Evolutionary conservation across 371 early-diverging fungal species (phyloP).

Genomic region (Funneliformis caledonium): DNA sequence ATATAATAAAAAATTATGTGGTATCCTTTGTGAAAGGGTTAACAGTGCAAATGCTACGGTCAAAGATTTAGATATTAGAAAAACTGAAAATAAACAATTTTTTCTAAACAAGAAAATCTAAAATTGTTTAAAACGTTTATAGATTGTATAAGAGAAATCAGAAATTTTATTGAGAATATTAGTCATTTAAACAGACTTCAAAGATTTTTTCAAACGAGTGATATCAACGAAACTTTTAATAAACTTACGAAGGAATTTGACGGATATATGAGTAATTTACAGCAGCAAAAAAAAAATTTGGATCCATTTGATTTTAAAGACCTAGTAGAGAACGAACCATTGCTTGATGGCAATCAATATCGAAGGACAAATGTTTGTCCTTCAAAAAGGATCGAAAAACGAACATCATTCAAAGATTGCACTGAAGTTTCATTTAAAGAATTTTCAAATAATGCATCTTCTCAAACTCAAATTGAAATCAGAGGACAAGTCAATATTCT

Average conservation of each 20-base stretch:
- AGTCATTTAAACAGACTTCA: conserved; percentile 24
- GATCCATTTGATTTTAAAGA: neutral
- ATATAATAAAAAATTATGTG: conserved; percentile 34
- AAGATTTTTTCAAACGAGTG: conserved; percentile 11
- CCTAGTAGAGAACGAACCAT: neutral
- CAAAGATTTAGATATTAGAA: conserved; percentile 9
- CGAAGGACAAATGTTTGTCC: neutral
- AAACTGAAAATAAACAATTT: conserved; percentile 17
- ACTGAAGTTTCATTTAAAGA: neutral
- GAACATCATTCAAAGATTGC: neutral
- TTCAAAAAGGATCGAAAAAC: neutral
- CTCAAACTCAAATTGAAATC: neutral
- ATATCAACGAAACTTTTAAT: conserved; percentile 8
- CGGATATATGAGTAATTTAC: neutral
- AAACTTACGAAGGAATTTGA: conserved; percentile 10
- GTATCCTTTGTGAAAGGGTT: neutral
- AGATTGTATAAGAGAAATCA: neutral
- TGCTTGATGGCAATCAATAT: neutral
- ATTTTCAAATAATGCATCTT: neutral
- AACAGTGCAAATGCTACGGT: neutral
- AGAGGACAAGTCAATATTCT: neutral
- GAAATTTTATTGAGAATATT: conserved; percentile 1
- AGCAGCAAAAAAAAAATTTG: neutral
- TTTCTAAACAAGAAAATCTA: neutral
- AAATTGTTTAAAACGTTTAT: neutral